Percentiles rank a stretch among this genome's conserved stretches.
phyloP scores from a whole-genome alignment of 352 stramenopile species.

The Sclerospora graminicola region DNA sequence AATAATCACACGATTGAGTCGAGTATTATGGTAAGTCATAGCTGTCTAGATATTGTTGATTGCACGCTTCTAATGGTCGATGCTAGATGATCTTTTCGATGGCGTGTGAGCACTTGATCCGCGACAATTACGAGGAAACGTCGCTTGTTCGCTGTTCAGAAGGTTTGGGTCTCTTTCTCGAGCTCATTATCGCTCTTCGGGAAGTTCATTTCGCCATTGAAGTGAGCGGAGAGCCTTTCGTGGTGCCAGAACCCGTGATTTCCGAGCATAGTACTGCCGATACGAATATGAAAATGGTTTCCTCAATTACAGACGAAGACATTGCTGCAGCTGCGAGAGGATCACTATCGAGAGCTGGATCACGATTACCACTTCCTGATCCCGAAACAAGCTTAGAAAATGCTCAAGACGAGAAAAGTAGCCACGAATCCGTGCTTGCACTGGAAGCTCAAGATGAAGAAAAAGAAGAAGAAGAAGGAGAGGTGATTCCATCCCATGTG shows the following conservation, averaged over 20 bases:
- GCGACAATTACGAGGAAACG: constrained; percentile 72
- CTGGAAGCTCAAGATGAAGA: too few species aligned
- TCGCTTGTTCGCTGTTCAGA: constrained; percentile 67
- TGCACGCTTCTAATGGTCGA: constrained; percentile 1
- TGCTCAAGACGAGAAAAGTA: constrained; percentile 9
- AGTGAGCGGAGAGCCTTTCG: constrained; percentile 50
- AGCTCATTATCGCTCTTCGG: constrained; percentile 63
- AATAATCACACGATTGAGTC: constrained; percentile 75
- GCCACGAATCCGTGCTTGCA: constrained; percentile 7
- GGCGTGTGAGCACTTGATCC: constrained; percentile 60
- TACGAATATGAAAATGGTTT: constrained; percentile 16
- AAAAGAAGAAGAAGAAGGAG: constrained; percentile 13
- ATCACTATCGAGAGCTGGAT: constrained; percentile 19
- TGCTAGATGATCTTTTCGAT: constrained; percentile 66
- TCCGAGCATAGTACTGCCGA: constrained; percentile 8
- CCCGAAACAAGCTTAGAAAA: constrained; percentile 6
- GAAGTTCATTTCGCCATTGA: constrained; percentile 62
- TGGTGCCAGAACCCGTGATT: constrained; percentile 8
- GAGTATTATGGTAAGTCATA: constrained; percentile 48
- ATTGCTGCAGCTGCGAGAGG: constrained; percentile 22
- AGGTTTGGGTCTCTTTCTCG: constrained; percentile 57
- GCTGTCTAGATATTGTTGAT: background rate
- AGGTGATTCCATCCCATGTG: constrained; percentile 37
- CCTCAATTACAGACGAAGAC: constrained; percentile 22
- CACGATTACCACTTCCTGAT: constrained; percentile 13